Conservation (phyloP, 2,329 filamentous ascomycete genomes). For the Capronia americana region DNA sequence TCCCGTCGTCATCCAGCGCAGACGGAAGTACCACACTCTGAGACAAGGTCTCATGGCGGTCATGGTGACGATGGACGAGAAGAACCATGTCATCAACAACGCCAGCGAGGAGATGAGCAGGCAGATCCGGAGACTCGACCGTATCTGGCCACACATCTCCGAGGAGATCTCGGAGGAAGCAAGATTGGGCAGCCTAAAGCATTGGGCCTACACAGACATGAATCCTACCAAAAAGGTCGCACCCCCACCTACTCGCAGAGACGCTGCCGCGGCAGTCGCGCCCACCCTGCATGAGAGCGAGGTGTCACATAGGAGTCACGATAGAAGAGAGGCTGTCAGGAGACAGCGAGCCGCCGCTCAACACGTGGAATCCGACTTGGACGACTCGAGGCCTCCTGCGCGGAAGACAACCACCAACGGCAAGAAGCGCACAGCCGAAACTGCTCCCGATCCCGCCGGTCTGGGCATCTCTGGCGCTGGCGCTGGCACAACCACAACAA, state of each 20-base stretch:
- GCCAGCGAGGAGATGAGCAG: conserved; percentile 88
- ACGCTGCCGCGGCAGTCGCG: conserved; percentile 55
- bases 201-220: conserved; percentile 95
- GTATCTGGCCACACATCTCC: conserved; percentile 84
- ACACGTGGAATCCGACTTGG: conserved; percentile 78
- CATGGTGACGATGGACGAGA: conserved; percentile 91
- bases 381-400: conserved; percentile 62
- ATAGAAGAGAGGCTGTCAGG: conserved; percentile 76
- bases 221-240: conserved; percentile 65
- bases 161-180: conserved; percentile 93
- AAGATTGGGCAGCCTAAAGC: conserved; percentile 85
- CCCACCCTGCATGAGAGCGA: conserved; percentile 73
- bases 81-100: conserved; percentile 93
- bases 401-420: conserved; percentile 66
- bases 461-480: conserved; percentile 69
- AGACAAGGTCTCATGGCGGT: conserved; percentile 81
- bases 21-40: conserved; percentile 78
- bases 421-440: conserved; percentile 68
- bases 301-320: conserved; percentile 81
- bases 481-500: conserved; percentile 66
- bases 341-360: conserved; percentile 53
- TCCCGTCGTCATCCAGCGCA: conserved; percentile 45
- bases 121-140: conserved; percentile 82
- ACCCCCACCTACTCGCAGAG: conserved; percentile 64
- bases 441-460: conserved; percentile 55